phyloP scores from a whole-genome alignment of 331 rosid species.

The Malus hybrid region DNA sequence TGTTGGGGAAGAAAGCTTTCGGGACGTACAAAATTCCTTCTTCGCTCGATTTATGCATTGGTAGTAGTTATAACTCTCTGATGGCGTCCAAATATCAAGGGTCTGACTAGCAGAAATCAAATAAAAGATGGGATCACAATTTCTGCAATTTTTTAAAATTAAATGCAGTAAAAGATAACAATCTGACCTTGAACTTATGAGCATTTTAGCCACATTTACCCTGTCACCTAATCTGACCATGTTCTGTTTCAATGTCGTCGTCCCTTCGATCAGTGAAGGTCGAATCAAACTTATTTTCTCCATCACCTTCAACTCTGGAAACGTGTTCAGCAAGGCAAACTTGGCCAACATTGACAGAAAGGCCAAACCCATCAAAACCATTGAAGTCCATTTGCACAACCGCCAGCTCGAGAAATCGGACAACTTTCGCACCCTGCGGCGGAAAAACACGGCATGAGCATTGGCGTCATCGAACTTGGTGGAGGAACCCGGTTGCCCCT shows the following conservation, averaged over 20 bases:
- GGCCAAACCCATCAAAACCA: slow-evolving; percentile 32
- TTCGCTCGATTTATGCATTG: slow-evolving; percentile 32
- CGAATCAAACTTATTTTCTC: neutral
- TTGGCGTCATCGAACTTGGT: neutral
- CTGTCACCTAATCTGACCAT: neutral
- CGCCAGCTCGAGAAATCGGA: slow-evolving; percentile 4
- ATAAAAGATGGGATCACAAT: slow-evolving; percentile 9
- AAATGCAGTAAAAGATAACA: neutral
- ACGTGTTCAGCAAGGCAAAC: slow-evolving; percentile 32
- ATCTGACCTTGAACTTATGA: neutral
- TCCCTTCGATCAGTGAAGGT: neutral
- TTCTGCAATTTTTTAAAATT: neutral
- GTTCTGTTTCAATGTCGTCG: neutral
- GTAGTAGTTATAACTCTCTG: slow-evolving; percentile 21
- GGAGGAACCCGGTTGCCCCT: slow-evolving; percentile 18
- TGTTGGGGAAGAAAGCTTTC: neutral
- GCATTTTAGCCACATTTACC: neutral
- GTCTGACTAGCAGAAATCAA: slow-evolving; percentile 43
- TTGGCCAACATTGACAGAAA: slow-evolving; percentile 22
- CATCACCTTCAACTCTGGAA: slow-evolving; percentile 14
- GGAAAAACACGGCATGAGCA: neutral
- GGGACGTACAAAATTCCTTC: slow-evolving; percentile 24
- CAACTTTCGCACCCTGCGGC: slow-evolving; percentile 27
- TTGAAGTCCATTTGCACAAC: slow-evolving; percentile 16
- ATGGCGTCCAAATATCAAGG: slow-evolving; percentile 49